A percentile compares a stretch with the other conserved stretches of the same genome.
Conservation (phyloP, 108 stramenopile species). For the Stephanodiscus minutulus region DNA sequence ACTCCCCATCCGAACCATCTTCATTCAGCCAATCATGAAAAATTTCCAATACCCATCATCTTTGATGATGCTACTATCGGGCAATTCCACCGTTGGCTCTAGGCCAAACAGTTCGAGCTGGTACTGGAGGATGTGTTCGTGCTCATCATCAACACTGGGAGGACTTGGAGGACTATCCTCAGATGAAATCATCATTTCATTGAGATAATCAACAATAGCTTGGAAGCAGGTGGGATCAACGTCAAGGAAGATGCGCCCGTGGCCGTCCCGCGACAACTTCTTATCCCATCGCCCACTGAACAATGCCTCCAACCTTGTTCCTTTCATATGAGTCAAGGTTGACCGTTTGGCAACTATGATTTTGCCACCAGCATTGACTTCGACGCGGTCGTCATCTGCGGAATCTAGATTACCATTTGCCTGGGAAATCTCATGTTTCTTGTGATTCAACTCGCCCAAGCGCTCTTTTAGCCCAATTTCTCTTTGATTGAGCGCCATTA, state of each 20-base stretch:
- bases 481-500: neutral
- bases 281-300: too few species aligned
- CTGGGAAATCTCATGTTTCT: neutral
- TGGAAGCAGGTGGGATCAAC: too few species aligned
- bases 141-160: constrained; percentile 28
- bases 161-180: neutral
- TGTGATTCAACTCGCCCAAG: neutral
- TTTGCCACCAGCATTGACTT: too few species aligned
- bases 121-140: constrained; percentile 19
- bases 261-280: constrained; percentile 7
- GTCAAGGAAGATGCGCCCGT: constrained; percentile 25
- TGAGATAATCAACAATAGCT: constrained; percentile 19
- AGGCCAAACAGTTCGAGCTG: constrained; percentile 36
- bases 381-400: neutral
- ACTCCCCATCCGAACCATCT: too few species aligned
- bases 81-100: neutral
- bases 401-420: constrained; percentile 13
- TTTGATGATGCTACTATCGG: constrained; percentile 21
- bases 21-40: too few species aligned
- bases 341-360: too few species aligned
- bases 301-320: too few species aligned
- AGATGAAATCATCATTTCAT: constrained; percentile 9
- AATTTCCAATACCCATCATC: neutral
- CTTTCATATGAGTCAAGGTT: too few species aligned
- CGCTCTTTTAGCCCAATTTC: neutral